Evolutionary conservation across 2,329 filamentous ascomycete genomes (phyloP).

Genomic region (Fusarium sp.): DNA sequence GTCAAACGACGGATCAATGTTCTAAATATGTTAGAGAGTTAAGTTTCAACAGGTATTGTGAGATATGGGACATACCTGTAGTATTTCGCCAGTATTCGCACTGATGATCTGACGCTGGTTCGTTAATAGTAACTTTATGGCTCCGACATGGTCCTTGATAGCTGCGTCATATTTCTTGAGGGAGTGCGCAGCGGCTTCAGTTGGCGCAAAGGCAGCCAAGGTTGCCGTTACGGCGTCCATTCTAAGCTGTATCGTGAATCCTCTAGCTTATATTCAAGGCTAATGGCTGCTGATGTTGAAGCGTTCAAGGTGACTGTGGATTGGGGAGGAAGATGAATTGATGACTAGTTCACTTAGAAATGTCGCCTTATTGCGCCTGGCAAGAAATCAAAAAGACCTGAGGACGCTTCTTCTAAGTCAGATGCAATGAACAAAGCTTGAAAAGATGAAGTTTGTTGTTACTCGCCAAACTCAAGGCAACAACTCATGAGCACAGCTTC

Average conservation of each 20-base stretch:
- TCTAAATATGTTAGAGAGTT: conserved; percentile 52
- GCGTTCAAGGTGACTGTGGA: conserved; percentile 2
- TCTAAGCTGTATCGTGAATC: conserved; percentile 21
- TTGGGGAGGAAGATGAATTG: conserved; percentile 24
- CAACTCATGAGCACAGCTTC: conserved; percentile 41
- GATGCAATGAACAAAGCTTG: background rate
- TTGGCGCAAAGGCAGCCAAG: conserved; percentile 60
- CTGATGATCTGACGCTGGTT: conserved; percentile 52
- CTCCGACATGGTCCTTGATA: conserved; percentile 55
- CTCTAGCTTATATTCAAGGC: conserved; percentile 1
- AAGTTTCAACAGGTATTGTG: background rate
- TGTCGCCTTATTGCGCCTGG: conserved; percentile 25
- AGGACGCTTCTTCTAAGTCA: background rate
- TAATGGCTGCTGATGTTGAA: conserved; percentile 19
- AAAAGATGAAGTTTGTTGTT: conserved; percentile 20
- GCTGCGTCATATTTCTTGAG: conserved; percentile 57
- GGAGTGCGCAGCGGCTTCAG: conserved; percentile 44
- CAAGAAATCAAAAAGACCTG: background rate
- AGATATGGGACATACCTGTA: conserved; percentile 54
- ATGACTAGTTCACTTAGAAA: conserved; percentile 12
- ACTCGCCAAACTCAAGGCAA: conserved; percentile 36
- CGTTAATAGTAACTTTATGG: conserved; percentile 56
- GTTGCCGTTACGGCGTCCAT: conserved; percentile 51
- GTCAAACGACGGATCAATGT: conserved; percentile 62
- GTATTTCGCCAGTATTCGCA: conserved; percentile 54